phyloP scores from a whole-genome alignment of 345 rosid species.

The Schrenkiella parvula region DNA sequence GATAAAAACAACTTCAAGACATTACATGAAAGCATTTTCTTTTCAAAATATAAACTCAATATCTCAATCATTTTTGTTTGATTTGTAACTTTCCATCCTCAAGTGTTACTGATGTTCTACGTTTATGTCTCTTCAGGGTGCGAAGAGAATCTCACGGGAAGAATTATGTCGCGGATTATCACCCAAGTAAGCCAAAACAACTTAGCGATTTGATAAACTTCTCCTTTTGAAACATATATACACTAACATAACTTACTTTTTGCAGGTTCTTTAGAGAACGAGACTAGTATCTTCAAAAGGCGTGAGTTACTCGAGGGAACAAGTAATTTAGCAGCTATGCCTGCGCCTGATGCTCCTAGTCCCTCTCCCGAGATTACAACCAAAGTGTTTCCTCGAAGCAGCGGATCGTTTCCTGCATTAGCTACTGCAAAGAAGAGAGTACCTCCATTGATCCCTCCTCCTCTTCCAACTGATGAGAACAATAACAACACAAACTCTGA shows the following conservation, averaged over 20 bases:
- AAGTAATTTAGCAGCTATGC: slow-evolving; percentile 58
- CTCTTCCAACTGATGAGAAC: slow-evolving; percentile 19
- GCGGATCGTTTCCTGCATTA: slow-evolving; percentile 83
- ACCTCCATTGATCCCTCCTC: slow-evolving; percentile 19
- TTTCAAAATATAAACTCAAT: slow-evolving; percentile 5
- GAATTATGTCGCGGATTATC: neutral
- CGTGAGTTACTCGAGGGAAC: slow-evolving; percentile 64
- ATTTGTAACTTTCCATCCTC: neutral
- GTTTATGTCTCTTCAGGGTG: slow-evolving; percentile 18
- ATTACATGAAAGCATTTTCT: slow-evolving; percentile 34
- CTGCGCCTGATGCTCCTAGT: slow-evolving; percentile 34
- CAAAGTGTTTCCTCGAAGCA: slow-evolving; percentile 57
- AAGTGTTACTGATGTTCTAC: slow-evolving; percentile 2
- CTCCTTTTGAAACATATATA: neutral
- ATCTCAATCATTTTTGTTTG: neutral
- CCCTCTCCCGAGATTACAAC: slow-evolving; percentile 37
- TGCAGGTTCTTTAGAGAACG: slow-evolving; percentile 22
- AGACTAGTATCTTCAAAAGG: slow-evolving; percentile 39
- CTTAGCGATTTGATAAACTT: neutral
- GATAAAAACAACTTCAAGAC: slow-evolving; percentile 40
- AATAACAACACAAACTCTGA: slow-evolving; percentile 7
- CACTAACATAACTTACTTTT: neutral
- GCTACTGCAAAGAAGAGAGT: slow-evolving; percentile 41
- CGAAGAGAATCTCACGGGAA: neutral
- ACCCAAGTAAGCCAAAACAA: slow-evolving; percentile 12